Percentiles rank a stretch among this genome's conserved stretches.
These are phyloP conservation scores for Lachnum nothofagi DNA, from an alignment of 2,329 filamentous ascomycete species.

Conservation along the genomic window DNA sequence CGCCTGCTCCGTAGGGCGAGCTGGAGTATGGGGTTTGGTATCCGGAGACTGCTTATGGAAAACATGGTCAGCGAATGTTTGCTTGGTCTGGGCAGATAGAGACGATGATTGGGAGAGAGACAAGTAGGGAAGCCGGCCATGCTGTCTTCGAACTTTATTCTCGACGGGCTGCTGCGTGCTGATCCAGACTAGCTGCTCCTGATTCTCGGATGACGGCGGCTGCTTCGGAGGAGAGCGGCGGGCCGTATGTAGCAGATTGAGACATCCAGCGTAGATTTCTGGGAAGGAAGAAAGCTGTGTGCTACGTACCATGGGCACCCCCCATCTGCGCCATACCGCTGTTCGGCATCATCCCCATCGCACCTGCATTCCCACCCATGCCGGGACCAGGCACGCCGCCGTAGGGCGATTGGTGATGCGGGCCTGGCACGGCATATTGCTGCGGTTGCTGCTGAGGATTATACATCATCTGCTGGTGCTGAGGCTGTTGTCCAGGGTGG, in stretches of 20 bases:
- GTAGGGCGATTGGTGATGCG: conserved; percentile 26
- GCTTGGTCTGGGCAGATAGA: conserved; percentile 9
- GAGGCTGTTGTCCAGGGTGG: conserved; percentile 5
- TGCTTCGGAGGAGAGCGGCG: conserved; percentile 1
- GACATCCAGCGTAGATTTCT: neutral
- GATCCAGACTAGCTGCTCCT: neutral
- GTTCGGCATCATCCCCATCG: conserved; percentile 54
- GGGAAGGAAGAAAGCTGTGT: conserved; percentile 14
- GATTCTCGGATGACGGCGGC: conserved; percentile 6
- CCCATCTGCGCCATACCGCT: conserved; percentile 33
- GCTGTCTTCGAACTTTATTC: conserved; percentile 10
- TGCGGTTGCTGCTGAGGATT: conserved; percentile 41
- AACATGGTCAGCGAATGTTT: conserved; percentile 28
- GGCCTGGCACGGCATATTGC: conserved; percentile 23
- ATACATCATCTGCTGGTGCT: conserved; percentile 1
- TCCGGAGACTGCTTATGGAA: conserved; percentile 42
- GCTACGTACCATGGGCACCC: conserved; percentile 31
- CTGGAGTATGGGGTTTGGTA: conserved; percentile 55
- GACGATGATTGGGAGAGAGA: conserved; percentile 13
- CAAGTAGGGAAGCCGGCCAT: conserved; percentile 17
- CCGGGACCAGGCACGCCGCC: conserved; percentile 22
- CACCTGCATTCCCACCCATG: conserved; percentile 28
- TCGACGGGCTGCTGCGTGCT: conserved; percentile 10
- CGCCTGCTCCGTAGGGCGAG: conserved; percentile 47
- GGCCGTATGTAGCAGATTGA: conserved; percentile 9